Conservation (phyloP, 441 rosid genomes). For the Croton setiger region DNA sequence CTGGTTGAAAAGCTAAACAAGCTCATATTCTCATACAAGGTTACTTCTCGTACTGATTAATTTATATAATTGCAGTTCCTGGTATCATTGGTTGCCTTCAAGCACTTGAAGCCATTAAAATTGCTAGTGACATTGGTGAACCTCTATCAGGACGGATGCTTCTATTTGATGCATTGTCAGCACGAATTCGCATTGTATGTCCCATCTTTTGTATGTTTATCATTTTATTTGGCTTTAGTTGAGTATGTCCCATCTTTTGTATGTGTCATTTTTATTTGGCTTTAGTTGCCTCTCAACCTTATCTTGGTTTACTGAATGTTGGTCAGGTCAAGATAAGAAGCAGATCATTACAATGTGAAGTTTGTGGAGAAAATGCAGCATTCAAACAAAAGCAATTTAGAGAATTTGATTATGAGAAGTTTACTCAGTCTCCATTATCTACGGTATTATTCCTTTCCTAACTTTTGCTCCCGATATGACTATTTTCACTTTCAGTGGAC, state of each 20-base stretch:
- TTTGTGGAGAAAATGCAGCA: conserved; percentile 64
- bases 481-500: neutral
- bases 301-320: conserved; percentile 17
- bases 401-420: conserved; percentile 80
- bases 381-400: conserved; percentile 54
- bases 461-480: neutral
- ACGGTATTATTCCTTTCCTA: conserved; percentile 34
- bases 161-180: conserved; percentile 79
- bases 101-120: conserved; percentile 90
- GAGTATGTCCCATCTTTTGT: conserved; percentile 36
- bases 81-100: conserved; percentile 95
- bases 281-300: neutral
- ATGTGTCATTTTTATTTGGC: neutral
- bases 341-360: conserved; percentile 65
- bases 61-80: conserved; percentile 53
- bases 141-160: conserved; percentile 88
- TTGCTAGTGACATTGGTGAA: conserved; percentile 79
- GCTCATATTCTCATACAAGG: neutral
- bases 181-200: conserved; percentile 72
- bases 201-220: conserved; percentile 3
- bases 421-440: conserved; percentile 69
- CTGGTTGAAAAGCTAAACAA: neutral
- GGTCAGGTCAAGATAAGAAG: conserved; percentile 80
- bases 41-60: neutral
- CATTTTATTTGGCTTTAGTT: neutral